A percentile compares a stretch with the other conserved stretches of the same genome.
These are phyloP conservation scores for Cyberlindnera americana DNA, from an alignment of 805 yeast genomes.

Conservation along the genomic window DNA sequence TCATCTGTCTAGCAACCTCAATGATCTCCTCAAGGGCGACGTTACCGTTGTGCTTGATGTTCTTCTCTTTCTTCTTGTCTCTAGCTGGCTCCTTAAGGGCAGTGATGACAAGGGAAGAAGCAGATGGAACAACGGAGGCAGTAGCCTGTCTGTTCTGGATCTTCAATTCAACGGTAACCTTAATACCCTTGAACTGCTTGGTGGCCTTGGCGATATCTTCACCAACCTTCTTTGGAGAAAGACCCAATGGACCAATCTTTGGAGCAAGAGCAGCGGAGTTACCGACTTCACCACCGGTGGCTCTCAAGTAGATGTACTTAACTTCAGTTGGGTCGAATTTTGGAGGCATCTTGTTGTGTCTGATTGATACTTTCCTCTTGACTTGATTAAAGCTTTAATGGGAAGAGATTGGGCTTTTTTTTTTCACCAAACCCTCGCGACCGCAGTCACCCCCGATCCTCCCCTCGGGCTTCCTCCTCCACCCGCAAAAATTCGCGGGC, in stretches of 20 bases:
- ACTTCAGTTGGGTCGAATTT: constrained; percentile 99
- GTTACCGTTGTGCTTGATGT: constrained; percentile 99
- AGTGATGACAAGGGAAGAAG: constrained; percentile 97
- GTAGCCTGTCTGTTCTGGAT: constrained; percentile 99
- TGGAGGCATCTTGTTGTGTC: constrained; percentile 73
- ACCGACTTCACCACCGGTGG: constrained; percentile 99
- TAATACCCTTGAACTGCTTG: constrained; percentile 97
- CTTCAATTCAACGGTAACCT: constrained; percentile 97
- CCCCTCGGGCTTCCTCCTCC: no score
- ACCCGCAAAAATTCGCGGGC: not conserved
- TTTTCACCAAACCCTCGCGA: constrained; percentile 1
- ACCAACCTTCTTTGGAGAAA: constrained; percentile 99
- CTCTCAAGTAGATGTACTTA: constrained; percentile 97
- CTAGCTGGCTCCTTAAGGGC: constrained; percentile 99
- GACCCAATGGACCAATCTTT: constrained; percentile 99
- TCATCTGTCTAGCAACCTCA: constrained; percentile 97
- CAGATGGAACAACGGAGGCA: constrained; percentile 98
- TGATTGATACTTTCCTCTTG: no score
- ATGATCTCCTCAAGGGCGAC: constrained; percentile 93
- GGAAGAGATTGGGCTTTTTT: constrained; percentile 7
- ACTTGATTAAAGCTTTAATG: no score
- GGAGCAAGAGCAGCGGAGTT: constrained; percentile 99
- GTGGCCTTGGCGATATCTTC: constrained; percentile 99
- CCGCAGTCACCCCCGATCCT: not conserved
- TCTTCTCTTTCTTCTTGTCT: constrained; percentile 99